Evolutionary conservation across 2,329 filamentous ascomycete species (phyloP).

Genomic region (Gnomoniopsis sp.): DNA sequence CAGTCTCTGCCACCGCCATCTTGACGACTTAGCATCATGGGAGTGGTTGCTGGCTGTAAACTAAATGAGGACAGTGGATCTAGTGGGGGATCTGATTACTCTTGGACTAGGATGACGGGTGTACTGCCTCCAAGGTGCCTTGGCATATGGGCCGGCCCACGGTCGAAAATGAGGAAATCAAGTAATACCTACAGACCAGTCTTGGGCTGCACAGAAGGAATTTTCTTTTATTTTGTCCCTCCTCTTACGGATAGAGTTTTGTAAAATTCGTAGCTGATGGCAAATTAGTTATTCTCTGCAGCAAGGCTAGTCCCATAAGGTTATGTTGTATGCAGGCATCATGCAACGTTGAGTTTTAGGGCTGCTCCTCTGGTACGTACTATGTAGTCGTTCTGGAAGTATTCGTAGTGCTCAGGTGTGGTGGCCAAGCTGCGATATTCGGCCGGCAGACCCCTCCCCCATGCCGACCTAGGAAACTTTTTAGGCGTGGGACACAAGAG

Average conservation of each 20-base stretch:
- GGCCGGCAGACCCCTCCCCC: background rate
- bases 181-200: too few relatives aligned
- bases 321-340: background rate
- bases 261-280: background rate
- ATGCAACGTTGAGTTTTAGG: background rate
- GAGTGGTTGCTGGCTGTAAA: background rate
- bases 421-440: background rate
- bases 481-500: background rate
- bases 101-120: constrained; percentile 12
- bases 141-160: too few relatives aligned
- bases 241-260: too few relatives aligned
- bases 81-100: constrained; percentile 18
- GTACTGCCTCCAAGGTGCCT: background rate
- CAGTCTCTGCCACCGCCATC: background rate
- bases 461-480: background rate
- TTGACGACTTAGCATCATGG: background rate
- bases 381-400: too few relatives aligned
- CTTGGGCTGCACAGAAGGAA: too few relatives aligned
- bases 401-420: too few relatives aligned
- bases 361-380: background rate
- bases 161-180: too few relatives aligned
- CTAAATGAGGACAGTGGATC: constrained; percentile 1
- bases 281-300: background rate
- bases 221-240: too few relatives aligned
- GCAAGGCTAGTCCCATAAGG: background rate